Percentiles rank a stretch among this genome's conserved stretches.
Evolutionary conservation across 768 basidiomycete species (phyloP).

Genomic region (Boletus subparvulus): DNA sequence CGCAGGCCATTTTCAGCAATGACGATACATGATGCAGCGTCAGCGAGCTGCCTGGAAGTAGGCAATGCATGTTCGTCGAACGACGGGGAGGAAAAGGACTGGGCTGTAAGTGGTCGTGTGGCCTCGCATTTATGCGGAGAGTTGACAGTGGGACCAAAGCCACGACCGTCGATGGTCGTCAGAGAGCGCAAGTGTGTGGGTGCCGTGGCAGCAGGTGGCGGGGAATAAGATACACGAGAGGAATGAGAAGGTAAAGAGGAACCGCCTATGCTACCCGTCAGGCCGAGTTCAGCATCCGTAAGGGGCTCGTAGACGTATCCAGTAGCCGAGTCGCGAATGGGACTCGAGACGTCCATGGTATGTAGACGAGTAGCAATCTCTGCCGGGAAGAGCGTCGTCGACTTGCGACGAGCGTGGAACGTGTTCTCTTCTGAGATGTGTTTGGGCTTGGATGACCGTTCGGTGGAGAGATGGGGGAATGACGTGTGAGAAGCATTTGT

Average conservation of each 20-base stretch:
- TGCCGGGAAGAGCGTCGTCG: constrained; percentile 32
- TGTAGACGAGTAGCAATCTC: constrained; percentile 30
- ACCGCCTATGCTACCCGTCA: neutral
- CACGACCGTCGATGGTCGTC: constrained; percentile 20
- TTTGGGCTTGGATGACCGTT: constrained; percentile 27
- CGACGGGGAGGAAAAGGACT: constrained; percentile 8
- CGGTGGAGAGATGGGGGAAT: constrained; percentile 24
- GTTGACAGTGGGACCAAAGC: neutral
- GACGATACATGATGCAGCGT: constrained; percentile 62
- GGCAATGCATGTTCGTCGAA: constrained; percentile 53
- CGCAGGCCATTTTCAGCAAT: constrained; percentile 65
- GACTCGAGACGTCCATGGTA: constrained; percentile 31
- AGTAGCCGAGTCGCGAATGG: constrained; percentile 19
- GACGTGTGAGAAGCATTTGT: constrained; percentile 27
- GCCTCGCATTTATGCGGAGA: constrained; percentile 4
- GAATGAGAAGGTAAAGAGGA: constrained; percentile 18
- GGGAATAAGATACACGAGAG: constrained; percentile 12
- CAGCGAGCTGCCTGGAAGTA: constrained; percentile 52
- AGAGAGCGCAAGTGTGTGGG: constrained; percentile 25
- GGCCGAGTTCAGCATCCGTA: constrained; percentile 29
- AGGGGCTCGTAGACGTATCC: constrained; percentile 31
- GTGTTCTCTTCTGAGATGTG: constrained; percentile 32
- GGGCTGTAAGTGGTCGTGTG: constrained; percentile 17
- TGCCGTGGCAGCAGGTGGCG: constrained; percentile 1
- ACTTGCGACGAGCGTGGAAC: constrained; percentile 37